Evolutionary conservation across 768 basidiomycete genomes (phyloP).

Genomic region (Hypsizygus marmoreus): DNA sequence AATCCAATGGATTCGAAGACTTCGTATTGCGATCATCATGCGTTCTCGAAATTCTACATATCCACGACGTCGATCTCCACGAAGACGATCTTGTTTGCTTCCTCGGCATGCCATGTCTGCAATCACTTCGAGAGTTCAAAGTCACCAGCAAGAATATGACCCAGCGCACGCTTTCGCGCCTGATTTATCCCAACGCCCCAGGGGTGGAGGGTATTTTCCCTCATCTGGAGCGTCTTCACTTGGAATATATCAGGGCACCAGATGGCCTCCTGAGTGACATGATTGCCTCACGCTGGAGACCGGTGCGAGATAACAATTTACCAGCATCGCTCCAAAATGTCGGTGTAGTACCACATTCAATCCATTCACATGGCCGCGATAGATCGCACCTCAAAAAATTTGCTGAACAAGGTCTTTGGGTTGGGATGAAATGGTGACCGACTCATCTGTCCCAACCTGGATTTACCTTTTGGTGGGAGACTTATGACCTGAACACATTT

Average conservation of each 20-base stretch:
- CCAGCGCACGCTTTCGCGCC: background rate
- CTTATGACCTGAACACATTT: too few relatives aligned
- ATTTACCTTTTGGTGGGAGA: too few relatives aligned
- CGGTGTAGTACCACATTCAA: background rate
- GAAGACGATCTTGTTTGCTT: constrained; percentile 1
- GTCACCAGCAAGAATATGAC: background rate
- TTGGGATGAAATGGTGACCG: too few relatives aligned
- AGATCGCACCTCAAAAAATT: too few relatives aligned
- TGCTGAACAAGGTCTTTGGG: too few relatives aligned
- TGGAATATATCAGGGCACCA: background rate
- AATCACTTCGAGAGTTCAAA: background rate
- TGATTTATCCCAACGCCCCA: background rate
- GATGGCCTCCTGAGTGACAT: background rate
- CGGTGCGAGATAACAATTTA: background rate
- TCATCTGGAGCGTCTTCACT: background rate
- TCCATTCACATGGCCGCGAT: too few relatives aligned
- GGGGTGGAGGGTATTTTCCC: background rate
- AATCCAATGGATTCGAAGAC: background rate
- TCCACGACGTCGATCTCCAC: background rate
- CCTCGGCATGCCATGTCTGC: background rate
- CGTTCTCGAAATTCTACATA: background rate
- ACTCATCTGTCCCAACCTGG: too few relatives aligned
- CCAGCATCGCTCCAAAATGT: background rate
- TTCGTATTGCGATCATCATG: constrained; percentile 3
- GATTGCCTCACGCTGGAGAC: background rate